Evolutionary conservation across 805 yeast genomes (phyloP).

Genomic region (Lachancea fermentati): DNA sequence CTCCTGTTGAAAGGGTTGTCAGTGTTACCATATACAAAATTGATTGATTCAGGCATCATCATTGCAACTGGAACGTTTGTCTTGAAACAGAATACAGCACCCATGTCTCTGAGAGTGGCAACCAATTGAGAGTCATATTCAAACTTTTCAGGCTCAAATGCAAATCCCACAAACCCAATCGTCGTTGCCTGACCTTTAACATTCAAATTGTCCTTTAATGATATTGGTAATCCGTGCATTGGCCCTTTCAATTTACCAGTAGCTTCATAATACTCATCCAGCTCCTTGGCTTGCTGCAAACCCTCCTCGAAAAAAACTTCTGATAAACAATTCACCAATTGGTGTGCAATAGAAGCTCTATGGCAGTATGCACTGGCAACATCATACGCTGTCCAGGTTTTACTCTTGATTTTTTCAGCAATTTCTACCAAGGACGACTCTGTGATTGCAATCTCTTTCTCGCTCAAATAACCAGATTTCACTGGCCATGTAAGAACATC

Average conservation of each 20-base stretch:
- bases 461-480: conserved; percentile 32
- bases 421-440: conserved; percentile 29
- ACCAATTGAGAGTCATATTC: conserved; percentile 38
- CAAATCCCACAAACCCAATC: conserved; percentile 44
- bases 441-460: conserved; percentile 38
- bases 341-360: conserved; percentile 54
- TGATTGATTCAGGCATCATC: conserved; percentile 45
- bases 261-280: conserved; percentile 45
- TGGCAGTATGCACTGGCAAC: conserved; percentile 53
- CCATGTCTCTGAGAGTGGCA: conserved; percentile 36
- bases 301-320: conserved; percentile 51
- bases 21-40: conserved; percentile 42
- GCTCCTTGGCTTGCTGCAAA: conserved; percentile 44
- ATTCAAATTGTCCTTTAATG: conserved; percentile 43
- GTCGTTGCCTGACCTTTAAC: conserved; percentile 45
- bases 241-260: conserved; percentile 55
- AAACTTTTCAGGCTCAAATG: conserved; percentile 32
- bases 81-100: conserved; percentile 51
- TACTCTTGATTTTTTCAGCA: conserved; percentile 28
- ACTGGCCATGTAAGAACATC: conserved; percentile 38
- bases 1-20: conserved; percentile 40
- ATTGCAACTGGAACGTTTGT: conserved; percentile 50
- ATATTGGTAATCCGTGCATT: conserved; percentile 62
- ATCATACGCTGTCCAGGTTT: conserved; percentile 37
- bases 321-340: conserved; percentile 36